Evolutionary conservation across 352 stramenopile genomes (phyloP).

Genomic region (Globisporangium ultimum): DNA sequence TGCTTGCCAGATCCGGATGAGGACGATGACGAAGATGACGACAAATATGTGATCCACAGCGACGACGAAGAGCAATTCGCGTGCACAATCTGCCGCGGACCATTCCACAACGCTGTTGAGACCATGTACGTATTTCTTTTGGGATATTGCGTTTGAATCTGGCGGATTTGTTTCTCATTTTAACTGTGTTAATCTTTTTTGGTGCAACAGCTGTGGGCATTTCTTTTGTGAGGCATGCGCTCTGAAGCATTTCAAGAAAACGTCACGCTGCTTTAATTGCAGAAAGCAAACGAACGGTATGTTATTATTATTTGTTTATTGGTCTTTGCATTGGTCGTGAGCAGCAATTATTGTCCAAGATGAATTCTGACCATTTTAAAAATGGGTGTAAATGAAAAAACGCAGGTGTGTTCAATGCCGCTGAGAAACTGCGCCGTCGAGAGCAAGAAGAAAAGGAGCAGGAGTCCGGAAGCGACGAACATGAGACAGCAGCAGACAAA

Average conservation of each 20-base stretch:
- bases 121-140: slow-evolving; percentile 58
- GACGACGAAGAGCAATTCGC: slow-evolving; percentile 89
- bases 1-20: slow-evolving; percentile 33
- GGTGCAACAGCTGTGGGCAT: slow-evolving; percentile 81
- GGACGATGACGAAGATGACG: slow-evolving; percentile 55
- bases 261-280: slow-evolving; percentile 91
- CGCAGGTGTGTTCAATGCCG: slow-evolving; percentile 85
- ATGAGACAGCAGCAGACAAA: slow-evolving; percentile 3
- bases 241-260: slow-evolving; percentile 82
- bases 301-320: background rate
- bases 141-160: too few species aligned
- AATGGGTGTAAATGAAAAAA: too few species aligned
- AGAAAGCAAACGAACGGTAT: slow-evolving; percentile 91
- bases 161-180: too few species aligned
- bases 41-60: slow-evolving; percentile 62
- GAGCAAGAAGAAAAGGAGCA: slow-evolving; percentile 28
- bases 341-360: too few species aligned
- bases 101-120: slow-evolving; percentile 93
- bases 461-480: slow-evolving; percentile 14
- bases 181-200: background rate
- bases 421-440: slow-evolving; percentile 69
- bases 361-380: too few species aligned
- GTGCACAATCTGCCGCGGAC: slow-evolving; percentile 93
- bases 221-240: slow-evolving; percentile 96
- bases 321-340: too few species aligned